Conservation (phyloP, 1,139 yeast species). For the Debaryomycetaceae sp. region DNA sequence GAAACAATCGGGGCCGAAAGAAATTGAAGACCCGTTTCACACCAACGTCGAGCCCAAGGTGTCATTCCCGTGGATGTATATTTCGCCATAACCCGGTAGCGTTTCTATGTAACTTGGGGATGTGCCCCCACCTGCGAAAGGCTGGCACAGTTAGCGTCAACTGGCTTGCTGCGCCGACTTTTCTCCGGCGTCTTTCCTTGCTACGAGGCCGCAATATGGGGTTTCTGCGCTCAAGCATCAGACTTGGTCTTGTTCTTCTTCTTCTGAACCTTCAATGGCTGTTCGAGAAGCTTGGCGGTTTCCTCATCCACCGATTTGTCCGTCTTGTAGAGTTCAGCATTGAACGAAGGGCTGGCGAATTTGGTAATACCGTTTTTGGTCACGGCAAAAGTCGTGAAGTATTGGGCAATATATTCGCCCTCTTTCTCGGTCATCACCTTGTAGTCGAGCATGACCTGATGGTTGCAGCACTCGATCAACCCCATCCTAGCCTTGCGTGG, state of each 20-base stretch:
- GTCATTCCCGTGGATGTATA: too few relatives aligned
- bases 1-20: too few relatives aligned
- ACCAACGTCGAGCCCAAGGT: too few relatives aligned
- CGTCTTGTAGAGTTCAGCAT: constrained; percentile 45
- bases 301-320: constrained; percentile 60
- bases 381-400: constrained; percentile 71
- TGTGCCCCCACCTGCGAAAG: too few relatives aligned
- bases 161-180: too few relatives aligned
- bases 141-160: too few relatives aligned
- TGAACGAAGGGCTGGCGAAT: constrained; percentile 59
- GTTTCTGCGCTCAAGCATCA: too few relatives aligned
- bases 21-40: too few relatives aligned
- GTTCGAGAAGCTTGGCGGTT: constrained; percentile 45
- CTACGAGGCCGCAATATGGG: too few relatives aligned
- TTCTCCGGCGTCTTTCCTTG: too few relatives aligned
- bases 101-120: too few relatives aligned
- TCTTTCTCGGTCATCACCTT: constrained; percentile 69
- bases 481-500: constrained; percentile 75
- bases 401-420: constrained; percentile 67
- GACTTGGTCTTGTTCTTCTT: constrained; percentile 48
- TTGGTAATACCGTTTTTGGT: constrained; percentile 71
- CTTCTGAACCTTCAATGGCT: constrained; percentile 50
- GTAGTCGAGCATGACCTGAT: constrained; percentile 64
- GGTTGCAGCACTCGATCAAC: constrained; percentile 68
- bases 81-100: too few relatives aligned